These are phyloP conservation scores for Diplocarpon rosae DNA, from an alignment of 2,329 filamentous ascomycete species.

Conservation along the genomic window DNA sequence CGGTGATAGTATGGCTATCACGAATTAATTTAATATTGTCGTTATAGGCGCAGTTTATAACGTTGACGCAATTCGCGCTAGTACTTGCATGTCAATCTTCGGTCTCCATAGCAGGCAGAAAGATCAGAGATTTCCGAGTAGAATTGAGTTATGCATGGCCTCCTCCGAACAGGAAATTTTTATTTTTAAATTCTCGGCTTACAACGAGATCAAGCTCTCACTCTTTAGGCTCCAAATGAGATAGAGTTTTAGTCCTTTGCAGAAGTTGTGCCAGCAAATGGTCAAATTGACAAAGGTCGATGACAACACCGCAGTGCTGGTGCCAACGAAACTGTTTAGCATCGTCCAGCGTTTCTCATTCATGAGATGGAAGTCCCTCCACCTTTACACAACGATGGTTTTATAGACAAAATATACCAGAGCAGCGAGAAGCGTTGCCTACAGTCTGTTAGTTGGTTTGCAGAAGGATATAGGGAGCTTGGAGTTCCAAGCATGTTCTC, in stretches of 20 bases:
- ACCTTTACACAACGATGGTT: background rate
- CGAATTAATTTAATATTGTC: too few relatives aligned
- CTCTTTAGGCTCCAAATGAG: background rate
- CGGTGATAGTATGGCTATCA: too few relatives aligned
- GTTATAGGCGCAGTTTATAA: too few relatives aligned
- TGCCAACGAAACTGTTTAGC: background rate
- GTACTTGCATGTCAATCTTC: too few relatives aligned
- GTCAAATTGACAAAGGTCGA: background rate
- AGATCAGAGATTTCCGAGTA: too few relatives aligned
- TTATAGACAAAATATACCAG: background rate
- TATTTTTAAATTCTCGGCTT: background rate
- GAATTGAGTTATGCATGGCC: background rate
- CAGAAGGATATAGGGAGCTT: background rate
- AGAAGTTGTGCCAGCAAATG: background rate
- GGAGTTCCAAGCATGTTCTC: background rate
- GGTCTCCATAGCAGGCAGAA: too few relatives aligned
- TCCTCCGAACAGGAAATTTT: background rate
- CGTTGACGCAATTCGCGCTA: too few relatives aligned
- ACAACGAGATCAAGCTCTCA: background rate
- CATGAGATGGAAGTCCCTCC: background rate
- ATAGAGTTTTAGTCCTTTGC: background rate
- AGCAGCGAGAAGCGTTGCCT: background rate
- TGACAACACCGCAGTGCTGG: background rate
- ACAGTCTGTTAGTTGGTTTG: background rate
- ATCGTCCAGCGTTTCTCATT: background rate